These are phyloP conservation scores for Gastrolobium villosum DNA, from an alignment of 306 rosid genomes.

Conservation along the genomic window DNA sequence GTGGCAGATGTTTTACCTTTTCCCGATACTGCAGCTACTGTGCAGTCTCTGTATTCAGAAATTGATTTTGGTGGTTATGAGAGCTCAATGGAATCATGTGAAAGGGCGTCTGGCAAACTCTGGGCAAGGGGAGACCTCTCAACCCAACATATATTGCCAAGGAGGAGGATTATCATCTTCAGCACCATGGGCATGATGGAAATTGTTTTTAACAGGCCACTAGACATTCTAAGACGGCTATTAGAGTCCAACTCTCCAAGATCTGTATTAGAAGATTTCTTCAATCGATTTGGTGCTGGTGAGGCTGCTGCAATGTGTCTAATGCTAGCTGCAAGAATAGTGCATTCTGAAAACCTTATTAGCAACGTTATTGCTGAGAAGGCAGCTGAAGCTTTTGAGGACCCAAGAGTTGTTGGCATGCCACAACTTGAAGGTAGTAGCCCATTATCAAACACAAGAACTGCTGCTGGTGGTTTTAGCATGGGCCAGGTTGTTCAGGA, in stretches of 20 bases:
- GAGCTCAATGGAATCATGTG: constrained; percentile 72
- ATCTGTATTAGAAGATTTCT: constrained; percentile 93
- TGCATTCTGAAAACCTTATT: constrained; percentile 83
- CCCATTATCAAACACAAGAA: constrained; percentile 86
- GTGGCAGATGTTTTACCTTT: constrained; percentile 91
- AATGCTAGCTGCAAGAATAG: constrained; percentile 89
- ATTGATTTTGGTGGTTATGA: constrained; percentile 86
- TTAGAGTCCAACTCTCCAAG: constrained; percentile 87
- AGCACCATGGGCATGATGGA: constrained; percentile 99
- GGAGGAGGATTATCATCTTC: constrained; percentile 89
- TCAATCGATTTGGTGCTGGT: constrained; percentile 94
- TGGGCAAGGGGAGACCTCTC: constrained; percentile 99
- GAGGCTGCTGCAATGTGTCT: constrained; percentile 98
- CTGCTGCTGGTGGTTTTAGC: constrained; percentile 93
- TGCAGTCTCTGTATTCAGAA: constrained; percentile 89
- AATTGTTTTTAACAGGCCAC: constrained; percentile 92
- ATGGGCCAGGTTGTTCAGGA: constrained; percentile 99
- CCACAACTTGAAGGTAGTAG: constrained; percentile 91
- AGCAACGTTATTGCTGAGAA: constrained; percentile 83
- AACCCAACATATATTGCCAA: constrained; percentile 94
- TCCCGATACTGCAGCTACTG: constrained; percentile 78
- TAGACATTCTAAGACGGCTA: constrained; percentile 87
- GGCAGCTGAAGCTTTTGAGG: constrained; percentile 99
- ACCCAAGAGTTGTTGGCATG: constrained; percentile 97
- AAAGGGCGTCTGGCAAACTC: constrained; percentile 80